Evolutionary conservation across 2,329 filamentous ascomycete genomes (phyloP).

Genomic region (Sclerotinia borealis): DNA sequence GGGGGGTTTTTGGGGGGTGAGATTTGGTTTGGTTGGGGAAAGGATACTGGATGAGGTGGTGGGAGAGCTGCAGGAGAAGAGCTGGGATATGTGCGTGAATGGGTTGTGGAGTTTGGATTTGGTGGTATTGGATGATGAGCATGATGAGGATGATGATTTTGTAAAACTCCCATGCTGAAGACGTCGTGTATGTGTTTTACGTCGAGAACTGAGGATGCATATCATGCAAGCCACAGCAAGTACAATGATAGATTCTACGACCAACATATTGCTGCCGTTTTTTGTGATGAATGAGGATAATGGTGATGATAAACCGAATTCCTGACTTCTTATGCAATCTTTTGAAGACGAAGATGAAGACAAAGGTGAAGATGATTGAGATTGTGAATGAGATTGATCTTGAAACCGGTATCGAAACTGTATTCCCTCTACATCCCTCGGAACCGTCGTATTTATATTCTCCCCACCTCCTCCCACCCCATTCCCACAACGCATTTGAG

Average conservation of each 20-base stretch:
- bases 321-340: not conserved
- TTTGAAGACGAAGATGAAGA: not conserved
- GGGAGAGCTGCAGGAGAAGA: not conserved
- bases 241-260: not conserved
- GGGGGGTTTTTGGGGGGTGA: not conserved
- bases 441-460: not conserved
- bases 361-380: not conserved
- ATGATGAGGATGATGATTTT: not conserved
- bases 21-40: not conserved
- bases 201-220: slow-evolving; percentile 1
- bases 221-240: slow-evolving; percentile 4
- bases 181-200: not conserved
- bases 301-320: not conserved
- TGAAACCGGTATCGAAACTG: not conserved
- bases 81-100: not conserved
- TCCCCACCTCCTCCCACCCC: not conserved
- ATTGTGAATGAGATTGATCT: too few relatives aligned
- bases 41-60: not conserved
- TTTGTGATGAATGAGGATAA: not conserved
- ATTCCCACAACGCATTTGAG: not conserved
- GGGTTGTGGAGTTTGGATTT: not conserved
- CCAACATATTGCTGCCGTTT: slow-evolving; percentile 6
- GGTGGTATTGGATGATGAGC: not conserved
- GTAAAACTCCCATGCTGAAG: not conserved
- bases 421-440: not conserved